A percentile compares a stretch with the other conserved stretches of the same genome.
Evolutionary conservation across 106 monocot genomes (phyloP).

Genomic region (Apostasia shenzhenica): DNA sequence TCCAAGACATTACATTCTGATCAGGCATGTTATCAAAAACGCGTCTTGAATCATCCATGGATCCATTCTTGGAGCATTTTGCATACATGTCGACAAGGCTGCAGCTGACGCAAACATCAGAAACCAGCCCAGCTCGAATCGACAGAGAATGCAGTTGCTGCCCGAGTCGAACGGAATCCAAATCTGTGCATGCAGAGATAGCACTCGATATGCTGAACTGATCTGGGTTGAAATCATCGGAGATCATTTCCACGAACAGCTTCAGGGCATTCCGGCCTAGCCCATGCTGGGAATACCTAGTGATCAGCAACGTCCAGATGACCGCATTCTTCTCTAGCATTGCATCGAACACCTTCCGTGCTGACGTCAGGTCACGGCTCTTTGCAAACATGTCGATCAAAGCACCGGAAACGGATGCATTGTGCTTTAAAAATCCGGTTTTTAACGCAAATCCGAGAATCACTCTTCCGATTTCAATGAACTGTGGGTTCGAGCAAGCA

Average conservation of each 20-base stretch:
- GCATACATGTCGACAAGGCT: constrained; percentile 78
- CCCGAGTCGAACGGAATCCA: constrained; percentile 41
- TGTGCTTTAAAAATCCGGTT: constrained; percentile 28
- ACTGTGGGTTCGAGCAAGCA: constrained; percentile 33
- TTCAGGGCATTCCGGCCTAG: constrained; percentile 29
- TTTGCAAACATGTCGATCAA: constrained; percentile 75
- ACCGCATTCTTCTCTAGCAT: constrained; percentile 52
- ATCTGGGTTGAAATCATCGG: constrained; percentile 48
- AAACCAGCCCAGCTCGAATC: constrained; percentile 29
- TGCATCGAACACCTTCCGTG: constrained; percentile 60
- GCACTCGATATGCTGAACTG: constrained; percentile 64
- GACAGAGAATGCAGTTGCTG: constrained; percentile 58
- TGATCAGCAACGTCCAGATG: constrained; percentile 72
- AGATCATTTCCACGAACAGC: constrained; percentile 46
- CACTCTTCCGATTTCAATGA: constrained; percentile 16
- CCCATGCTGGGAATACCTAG: constrained; percentile 47
- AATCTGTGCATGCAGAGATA: constrained; percentile 45
- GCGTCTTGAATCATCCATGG: constrained; percentile 43
- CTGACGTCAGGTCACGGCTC: constrained; percentile 32
- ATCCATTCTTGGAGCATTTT: constrained; percentile 25
- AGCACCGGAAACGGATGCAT: constrained; percentile 48
- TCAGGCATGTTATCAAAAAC: constrained; percentile 58
- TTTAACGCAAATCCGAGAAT: constrained; percentile 50
- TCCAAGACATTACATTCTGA: constrained; percentile 86
- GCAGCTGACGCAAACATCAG: constrained; percentile 52